Conservation (phyloP, 352 stramenopile species). For the Plasmopara halstedii region DNA sequence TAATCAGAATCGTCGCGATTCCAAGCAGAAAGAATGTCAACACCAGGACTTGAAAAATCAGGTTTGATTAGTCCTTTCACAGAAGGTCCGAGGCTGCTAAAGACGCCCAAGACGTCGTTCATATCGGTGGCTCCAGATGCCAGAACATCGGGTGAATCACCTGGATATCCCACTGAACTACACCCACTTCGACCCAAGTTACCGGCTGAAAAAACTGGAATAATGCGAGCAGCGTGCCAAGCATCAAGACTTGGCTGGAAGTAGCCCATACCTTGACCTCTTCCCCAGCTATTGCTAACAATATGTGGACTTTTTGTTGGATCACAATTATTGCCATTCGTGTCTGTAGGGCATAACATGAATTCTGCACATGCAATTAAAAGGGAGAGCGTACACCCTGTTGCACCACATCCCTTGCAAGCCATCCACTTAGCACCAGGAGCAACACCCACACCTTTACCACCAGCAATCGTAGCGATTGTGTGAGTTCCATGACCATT, state of each 20-base stretch:
- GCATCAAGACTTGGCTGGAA: conserved; percentile 31
- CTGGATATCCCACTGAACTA: conserved; percentile 22
- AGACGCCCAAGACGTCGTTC: conserved; percentile 26
- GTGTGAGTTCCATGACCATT: conserved; percentile 50
- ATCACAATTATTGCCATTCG: conserved; percentile 38
- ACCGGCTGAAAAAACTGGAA: conserved; percentile 43
- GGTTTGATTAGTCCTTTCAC: conserved; percentile 32
- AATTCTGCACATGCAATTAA: conserved; percentile 40
- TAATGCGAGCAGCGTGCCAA: conserved; percentile 41
- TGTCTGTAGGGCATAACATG: conserved; percentile 51
- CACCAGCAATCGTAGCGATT: conserved; percentile 38
- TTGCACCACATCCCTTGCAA: conserved; percentile 34
- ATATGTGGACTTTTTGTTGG: conserved; percentile 40
- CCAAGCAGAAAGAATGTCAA: conserved; percentile 30
- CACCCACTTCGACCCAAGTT: conserved; percentile 34
- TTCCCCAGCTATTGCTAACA: conserved; percentile 54
- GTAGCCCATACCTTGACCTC: conserved; percentile 21
- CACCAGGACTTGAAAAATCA: conserved; percentile 33
- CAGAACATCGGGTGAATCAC: conserved; percentile 29
- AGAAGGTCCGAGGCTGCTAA: conserved; percentile 34
- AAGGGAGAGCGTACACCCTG: conserved; percentile 16
- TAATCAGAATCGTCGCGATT: conserved; percentile 30
- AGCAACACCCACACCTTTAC: conserved; percentile 31
- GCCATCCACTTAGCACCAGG: conserved; percentile 42
- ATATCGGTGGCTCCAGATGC: conserved; percentile 29